Conservation (phyloP, 2,329 filamentous ascomycete species). For the Aspergillus niger region DNA sequence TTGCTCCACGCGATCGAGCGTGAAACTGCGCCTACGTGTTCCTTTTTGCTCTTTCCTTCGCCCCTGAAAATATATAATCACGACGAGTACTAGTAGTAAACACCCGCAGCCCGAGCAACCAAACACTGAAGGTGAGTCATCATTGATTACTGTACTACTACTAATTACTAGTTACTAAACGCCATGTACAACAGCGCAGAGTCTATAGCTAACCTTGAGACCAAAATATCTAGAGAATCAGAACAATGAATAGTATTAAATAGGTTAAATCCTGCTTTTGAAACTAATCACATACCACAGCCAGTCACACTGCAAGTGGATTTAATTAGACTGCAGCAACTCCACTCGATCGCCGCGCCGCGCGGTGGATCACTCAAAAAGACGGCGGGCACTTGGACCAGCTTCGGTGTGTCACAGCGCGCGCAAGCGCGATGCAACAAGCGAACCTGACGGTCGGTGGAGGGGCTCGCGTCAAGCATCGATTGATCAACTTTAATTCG, state of each 20-base stretch:
- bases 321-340: constrained; percentile 5
- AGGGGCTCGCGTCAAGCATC: background rate
- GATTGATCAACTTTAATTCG: background rate
- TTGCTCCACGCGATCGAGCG: background rate
- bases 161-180: background rate
- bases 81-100: background rate
- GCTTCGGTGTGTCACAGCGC: background rate
- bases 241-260: background rate
- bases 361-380: constrained; percentile 7
- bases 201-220: no score
- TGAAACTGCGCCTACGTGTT: background rate
- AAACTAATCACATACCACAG: background rate
- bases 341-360: constrained; percentile 14
- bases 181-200: no score
- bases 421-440: background rate
- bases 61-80: background rate
- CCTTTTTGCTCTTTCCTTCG: background rate
- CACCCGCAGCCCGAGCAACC: background rate
- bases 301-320: constrained; percentile 1
- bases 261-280: background rate
- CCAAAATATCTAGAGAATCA: background rate
- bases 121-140: background rate
- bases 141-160: background rate
- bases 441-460: background rate
- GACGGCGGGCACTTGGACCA: constrained; percentile 11